phyloP scores from a whole-genome alignment of 129 eudicot species.

The Dittrichia graveolens region DNA sequence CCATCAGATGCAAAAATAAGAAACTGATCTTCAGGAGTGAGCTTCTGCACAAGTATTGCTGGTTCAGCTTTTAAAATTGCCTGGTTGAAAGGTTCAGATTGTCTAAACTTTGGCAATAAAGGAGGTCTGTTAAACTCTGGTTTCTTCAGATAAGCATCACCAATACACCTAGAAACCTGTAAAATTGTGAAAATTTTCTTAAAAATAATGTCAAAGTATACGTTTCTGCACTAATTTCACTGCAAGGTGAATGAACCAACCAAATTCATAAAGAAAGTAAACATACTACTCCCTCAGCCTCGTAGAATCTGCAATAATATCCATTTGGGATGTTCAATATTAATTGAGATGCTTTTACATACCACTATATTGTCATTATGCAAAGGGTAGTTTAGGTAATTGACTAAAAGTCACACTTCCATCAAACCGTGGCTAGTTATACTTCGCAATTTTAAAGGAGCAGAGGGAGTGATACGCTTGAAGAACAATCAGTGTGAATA shows the following conservation, averaged over 20 bases:
- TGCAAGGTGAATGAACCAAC: constrained; percentile 20
- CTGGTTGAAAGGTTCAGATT: constrained; percentile 45
- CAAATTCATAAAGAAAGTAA: not conserved
- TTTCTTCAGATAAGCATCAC: constrained; percentile 77
- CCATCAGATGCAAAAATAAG: constrained; percentile 86
- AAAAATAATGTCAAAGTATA: not conserved
- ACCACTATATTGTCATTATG: too few species aligned
- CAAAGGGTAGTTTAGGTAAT: too few species aligned
- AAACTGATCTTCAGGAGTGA: constrained; percentile 62
- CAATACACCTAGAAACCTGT: constrained; percentile 80
- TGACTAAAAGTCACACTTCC: too few species aligned
- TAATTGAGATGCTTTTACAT: too few species aligned
- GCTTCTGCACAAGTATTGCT: constrained; percentile 46
- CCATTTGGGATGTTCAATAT: too few species aligned
- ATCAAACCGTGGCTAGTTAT: too few species aligned
- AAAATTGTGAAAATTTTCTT: constrained; percentile 15
- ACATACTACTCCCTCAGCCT: too few species aligned
- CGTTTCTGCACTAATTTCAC: not conserved
- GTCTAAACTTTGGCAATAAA: constrained; percentile 54
- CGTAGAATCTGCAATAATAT: too few species aligned
- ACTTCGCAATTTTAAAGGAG: too few species aligned
- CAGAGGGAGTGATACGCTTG: too few species aligned
- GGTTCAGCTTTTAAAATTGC: constrained; percentile 71
- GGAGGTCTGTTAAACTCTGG: constrained; percentile 62
- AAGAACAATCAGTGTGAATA: not conserved